These are phyloP conservation scores for Pelomyxa schiedti DNA, from an alignment of 78 protist genomes.

Conservation along the genomic window DNA sequence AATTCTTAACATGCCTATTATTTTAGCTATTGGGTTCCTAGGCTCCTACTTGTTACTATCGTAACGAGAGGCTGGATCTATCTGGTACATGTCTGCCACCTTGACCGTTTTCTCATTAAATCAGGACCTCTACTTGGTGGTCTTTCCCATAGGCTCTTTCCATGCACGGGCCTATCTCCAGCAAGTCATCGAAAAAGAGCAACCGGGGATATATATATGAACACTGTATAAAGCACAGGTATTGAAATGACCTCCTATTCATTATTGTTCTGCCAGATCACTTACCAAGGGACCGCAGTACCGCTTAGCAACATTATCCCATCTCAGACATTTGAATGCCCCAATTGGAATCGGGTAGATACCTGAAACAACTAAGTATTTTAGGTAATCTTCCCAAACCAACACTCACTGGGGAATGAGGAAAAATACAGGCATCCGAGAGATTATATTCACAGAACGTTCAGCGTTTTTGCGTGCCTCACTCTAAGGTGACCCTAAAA, in stretches of 20 bases:
- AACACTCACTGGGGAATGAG: slow-evolving; percentile 98
- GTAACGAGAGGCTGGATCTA: slow-evolving; percentile 96
- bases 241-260: too few relatives aligned
- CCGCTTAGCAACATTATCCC: slow-evolving; percentile 93
- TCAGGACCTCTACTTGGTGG: slow-evolving; percentile 87
- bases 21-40: slow-evolving; percentile 91
- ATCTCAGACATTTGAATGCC: slow-evolving; percentile 92
- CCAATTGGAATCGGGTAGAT: slow-evolving; percentile 80
- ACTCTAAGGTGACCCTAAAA: too few relatives aligned
- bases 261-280: slow-evolving; percentile 27
- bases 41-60: slow-evolving; percentile 85
- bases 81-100: too few relatives aligned
- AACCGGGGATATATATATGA: not conserved
- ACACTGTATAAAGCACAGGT: too few relatives aligned
- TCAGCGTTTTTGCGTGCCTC: too few relatives aligned
- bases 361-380: too few relatives aligned
- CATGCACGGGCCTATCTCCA: slow-evolving; percentile 24
- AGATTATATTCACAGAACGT: too few relatives aligned
- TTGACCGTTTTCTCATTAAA: too few relatives aligned
- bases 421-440: too few relatives aligned
- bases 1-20: too few relatives aligned
- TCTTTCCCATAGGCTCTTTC: slow-evolving; percentile 76
- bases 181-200: not conserved
- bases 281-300: slow-evolving; percentile 83
- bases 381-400: slow-evolving; percentile 85